phyloP scores from a whole-genome alignment of 371 early-diverging fungal species.

The Parasitella parasitica region DNA sequence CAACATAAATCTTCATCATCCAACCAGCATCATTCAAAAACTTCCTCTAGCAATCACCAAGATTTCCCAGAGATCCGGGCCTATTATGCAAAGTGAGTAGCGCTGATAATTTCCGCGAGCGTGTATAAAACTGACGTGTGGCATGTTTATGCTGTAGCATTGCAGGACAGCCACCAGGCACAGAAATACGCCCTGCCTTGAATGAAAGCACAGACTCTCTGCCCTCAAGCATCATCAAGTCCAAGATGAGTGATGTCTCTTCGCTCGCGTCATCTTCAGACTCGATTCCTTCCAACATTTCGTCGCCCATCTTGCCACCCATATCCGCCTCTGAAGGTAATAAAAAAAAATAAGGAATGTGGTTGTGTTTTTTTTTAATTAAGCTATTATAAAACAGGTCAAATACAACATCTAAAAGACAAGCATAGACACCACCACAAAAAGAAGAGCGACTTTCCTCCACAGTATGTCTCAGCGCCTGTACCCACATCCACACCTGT shows the following conservation, averaged over 20 bases:
- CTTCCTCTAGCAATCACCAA: neutral
- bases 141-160: neutral
- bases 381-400: neutral
- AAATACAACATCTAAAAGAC: neutral
- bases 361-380: neutral
- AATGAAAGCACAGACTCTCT: neutral
- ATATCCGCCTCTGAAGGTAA: conserved; percentile 5
- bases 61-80: conserved; percentile 46
- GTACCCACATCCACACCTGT: neutral
- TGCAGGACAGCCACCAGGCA: neutral
- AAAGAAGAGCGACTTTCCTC: conserved; percentile 3
- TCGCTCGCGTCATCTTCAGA: neutral
- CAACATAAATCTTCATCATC: neutral
- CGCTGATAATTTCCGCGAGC: neutral
- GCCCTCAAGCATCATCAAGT: neutral
- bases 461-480: conserved; percentile 7
- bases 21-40: neutral
- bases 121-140: neutral
- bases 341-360: too few species aligned
- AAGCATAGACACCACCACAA: neutral
- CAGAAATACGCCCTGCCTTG: neutral
- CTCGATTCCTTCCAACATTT: neutral
- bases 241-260: neutral
- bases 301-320: neutral
- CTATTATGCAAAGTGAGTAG: conserved; percentile 42